A percentile compares a stretch with the other conserved stretches of the same genome.
These are phyloP conservation scores for Spirogloea muscicola DNA, from an alignment of 139 green algal species.

Conservation along the genomic window DNA sequence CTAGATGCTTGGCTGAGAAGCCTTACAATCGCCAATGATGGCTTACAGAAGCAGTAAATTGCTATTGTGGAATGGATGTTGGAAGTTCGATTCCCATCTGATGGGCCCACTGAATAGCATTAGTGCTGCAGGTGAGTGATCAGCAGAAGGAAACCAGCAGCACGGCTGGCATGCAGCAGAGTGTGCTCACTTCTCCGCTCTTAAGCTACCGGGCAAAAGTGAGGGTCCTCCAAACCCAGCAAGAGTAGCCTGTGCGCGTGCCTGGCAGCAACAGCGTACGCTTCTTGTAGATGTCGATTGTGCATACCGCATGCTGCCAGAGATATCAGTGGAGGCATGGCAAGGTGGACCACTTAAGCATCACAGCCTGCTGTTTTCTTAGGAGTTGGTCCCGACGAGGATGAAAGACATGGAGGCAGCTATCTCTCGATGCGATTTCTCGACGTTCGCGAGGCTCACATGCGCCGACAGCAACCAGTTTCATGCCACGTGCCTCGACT, in stretches of 20 bases:
- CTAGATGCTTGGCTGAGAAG: too few relatives aligned
- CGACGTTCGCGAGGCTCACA: conserved; percentile 28
- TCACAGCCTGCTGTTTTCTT: not conserved
- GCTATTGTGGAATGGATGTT: too few relatives aligned
- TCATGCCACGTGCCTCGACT: conserved; percentile 49
- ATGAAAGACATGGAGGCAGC: conserved; percentile 46
- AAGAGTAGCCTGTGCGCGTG: not conserved
- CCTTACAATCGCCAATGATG: too few relatives aligned
- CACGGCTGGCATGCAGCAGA: conserved; percentile 47
- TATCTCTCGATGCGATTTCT: conserved; percentile 37
- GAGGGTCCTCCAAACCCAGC: not conserved
- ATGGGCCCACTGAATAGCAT: too few relatives aligned
- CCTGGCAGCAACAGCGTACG: not conserved
- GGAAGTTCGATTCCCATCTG: too few relatives aligned
- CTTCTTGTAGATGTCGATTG: not conserved
- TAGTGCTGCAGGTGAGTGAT: conserved; percentile 46
- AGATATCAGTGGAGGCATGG: not conserved
- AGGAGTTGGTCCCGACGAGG: conserved; percentile 45
- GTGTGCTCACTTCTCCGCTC: conserved; percentile 33
- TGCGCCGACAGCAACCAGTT: conserved; percentile 53
- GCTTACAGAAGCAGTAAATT: too few relatives aligned
- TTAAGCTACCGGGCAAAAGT: conserved; percentile 34
- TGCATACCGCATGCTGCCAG: not conserved
- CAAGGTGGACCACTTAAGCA: not conserved
- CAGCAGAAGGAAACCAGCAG: conserved; percentile 51